Conservation (phyloP, 2,329 filamentous ascomycete genomes). For the Davidsoniella virescens region DNA sequence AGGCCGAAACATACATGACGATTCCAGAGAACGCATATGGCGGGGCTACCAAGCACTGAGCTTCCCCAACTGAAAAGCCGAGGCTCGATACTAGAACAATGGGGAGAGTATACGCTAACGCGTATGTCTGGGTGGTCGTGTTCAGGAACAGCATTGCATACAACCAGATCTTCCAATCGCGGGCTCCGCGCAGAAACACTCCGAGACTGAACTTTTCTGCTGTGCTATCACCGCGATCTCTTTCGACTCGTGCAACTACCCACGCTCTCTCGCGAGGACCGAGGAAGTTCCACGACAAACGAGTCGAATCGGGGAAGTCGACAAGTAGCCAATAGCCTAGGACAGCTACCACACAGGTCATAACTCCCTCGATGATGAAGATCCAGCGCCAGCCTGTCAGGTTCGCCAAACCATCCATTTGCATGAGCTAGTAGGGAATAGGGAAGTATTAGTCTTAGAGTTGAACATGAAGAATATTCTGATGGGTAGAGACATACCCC, state of each 20-base stretch:
- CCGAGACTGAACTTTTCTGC: conserved; percentile 34
- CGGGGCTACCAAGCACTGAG: conserved; percentile 57
- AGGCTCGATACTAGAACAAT: conserved; percentile 51
- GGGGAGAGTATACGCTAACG: conserved; percentile 64
- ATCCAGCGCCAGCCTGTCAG: conserved; percentile 52
- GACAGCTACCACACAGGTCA: conserved; percentile 38
- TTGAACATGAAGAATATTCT: not conserved
- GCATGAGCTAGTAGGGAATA: conserved; percentile 32
- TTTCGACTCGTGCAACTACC: conserved; percentile 36
- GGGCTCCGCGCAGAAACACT: conserved; percentile 30
- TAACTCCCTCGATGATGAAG: conserved; percentile 37
- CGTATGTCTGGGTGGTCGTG: conserved; percentile 56
- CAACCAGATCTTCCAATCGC: conserved; percentile 43
- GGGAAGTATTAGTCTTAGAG: conserved; percentile 2
- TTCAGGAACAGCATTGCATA: conserved; percentile 47
- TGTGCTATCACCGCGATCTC: conserved; percentile 40
- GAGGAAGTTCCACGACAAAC: conserved; percentile 37
- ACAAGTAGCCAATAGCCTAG: conserved; percentile 41
- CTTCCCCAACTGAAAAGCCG: conserved; percentile 44
- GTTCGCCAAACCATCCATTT: conserved; percentile 38
- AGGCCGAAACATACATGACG: conserved; percentile 43
- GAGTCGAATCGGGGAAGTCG: conserved; percentile 44
- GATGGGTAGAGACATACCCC: conserved; percentile 30
- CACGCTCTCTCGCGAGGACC: conserved; percentile 33
- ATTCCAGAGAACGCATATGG: conserved; percentile 51